A percentile compares a stretch with the other conserved stretches of the same genome.
Evolutionary conservation across 306 rosid genomes (phyloP).

Genomic region (Albizia julibrissin): DNA sequence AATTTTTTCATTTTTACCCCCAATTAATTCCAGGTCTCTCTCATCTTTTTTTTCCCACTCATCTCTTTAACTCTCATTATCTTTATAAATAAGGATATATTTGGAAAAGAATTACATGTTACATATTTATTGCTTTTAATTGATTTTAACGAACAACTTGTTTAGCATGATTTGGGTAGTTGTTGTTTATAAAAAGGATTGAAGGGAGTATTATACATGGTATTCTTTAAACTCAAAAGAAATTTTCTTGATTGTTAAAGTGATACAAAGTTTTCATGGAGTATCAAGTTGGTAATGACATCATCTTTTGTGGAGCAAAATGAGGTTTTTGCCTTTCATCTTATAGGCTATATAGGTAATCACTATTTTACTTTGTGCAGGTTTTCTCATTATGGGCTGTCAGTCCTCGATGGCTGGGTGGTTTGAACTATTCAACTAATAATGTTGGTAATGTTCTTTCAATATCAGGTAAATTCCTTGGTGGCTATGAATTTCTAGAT

Average conservation of each 20-base stretch:
- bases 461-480: background rate
- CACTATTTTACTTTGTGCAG: conserved; percentile 36
- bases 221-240: background rate
- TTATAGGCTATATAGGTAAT: background rate
- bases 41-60: no score
- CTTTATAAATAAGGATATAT: no score
- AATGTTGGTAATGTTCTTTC: background rate
- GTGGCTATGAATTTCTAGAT: background rate
- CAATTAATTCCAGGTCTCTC: no score
- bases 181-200: no score
- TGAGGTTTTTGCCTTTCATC: background rate
- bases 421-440: background rate
- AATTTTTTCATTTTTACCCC: no score
- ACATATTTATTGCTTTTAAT: no score
- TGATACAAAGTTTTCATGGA: background rate
- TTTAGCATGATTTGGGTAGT: no score
- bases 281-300: background rate
- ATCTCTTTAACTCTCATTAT: no score
- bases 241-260: no score
- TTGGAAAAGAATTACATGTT: no score
- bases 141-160: no score
- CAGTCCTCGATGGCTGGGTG: background rate
- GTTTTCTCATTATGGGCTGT: conserved; percentile 25
- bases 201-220: background rate
- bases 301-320: background rate